phyloP scores from a whole-genome alignment of 1,284 basidiomycete genomes.

The Leucoagaricus sp. region DNA sequence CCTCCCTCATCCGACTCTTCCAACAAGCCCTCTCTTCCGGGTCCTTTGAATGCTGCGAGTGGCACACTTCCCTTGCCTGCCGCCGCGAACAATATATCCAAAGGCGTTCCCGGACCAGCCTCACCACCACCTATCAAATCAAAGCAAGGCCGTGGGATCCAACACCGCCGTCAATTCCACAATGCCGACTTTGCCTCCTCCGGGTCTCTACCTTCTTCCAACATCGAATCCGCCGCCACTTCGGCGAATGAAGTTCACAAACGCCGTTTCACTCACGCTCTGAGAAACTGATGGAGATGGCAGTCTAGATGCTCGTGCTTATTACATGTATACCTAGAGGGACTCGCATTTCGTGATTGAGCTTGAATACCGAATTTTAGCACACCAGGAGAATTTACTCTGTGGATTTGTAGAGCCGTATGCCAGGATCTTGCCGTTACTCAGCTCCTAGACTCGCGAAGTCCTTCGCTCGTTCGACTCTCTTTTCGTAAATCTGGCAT shows the following conservation, averaged over 20 bases:
- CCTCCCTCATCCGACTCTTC: too few relatives aligned
- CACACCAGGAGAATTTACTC: too few relatives aligned
- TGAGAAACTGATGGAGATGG: too few relatives aligned
- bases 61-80: neutral
- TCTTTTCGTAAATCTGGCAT: too few relatives aligned
- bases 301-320: too few relatives aligned
- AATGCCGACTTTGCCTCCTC: slow-evolving; percentile 7
- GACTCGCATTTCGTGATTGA: too few relatives aligned
- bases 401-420: too few relatives aligned
- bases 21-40: neutral
- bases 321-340: too few relatives aligned
- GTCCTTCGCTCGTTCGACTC: too few relatives aligned
- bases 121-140: neutral
- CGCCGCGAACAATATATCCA: neutral
- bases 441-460: too few relatives aligned
- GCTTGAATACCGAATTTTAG: too few relatives aligned
- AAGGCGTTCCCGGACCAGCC: neutral
- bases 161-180: slow-evolving; percentile 2
- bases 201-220: neutral
- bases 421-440: too few relatives aligned
- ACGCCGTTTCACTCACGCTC: neutral
- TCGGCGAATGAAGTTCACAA: neutral
- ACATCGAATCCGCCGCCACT: neutral
- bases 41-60: neutral
- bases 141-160: neutral